Evolutionary conservation across 2,329 filamentous ascomycete genomes (phyloP), one percentile per base, ranked within the genome.

Genomic region (Waltergamsia citrina): DNA sequence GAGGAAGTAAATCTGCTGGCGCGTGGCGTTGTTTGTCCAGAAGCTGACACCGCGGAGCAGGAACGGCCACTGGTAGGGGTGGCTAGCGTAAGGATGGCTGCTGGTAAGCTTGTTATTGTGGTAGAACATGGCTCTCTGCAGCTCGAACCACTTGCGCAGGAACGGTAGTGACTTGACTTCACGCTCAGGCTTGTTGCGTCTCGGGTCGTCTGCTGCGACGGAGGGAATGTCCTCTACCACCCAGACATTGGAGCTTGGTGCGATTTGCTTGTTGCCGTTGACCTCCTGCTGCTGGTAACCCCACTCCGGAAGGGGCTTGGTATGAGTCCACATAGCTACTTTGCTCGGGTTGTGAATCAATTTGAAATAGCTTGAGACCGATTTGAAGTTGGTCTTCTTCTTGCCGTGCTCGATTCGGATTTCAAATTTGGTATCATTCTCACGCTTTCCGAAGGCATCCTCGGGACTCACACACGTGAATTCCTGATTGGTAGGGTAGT

Each of bases 321-420:
- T 83, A 59, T 96, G 90, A 19, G 92, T 98, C 92, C 92, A 98
- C 90, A 98, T 94, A 44, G 92, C 90, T 33, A 98, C 92, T 58
- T 93, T 94, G 57, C 86, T 93, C 7, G 90, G 87, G 51, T 84
- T 78, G 60, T 98, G 92, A 47, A 98, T 76, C 39, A 98, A 73
- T 65, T 95, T 96, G 74, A 98, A 95, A 62, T 94, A 84, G 41
- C 86, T 81, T 8, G 90, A 80, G 53, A 94, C 74, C 41, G 83
- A 90, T 67, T 86, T 90, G 68, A 96, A 94, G 37, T 90, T 79
- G 51, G 90, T 82, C 18, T 71, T 70, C 28, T 69, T 53, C 62
- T 95, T 95, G 50, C 80, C 85, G 43, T 83, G 76, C 54, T 96
- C 92, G 42, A 96, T 81, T 50, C 82, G 80, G 47, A 98, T 72